Conservation (phyloP, 169 alveolate genomes). For the Cryptosporidium bovis region DNA sequence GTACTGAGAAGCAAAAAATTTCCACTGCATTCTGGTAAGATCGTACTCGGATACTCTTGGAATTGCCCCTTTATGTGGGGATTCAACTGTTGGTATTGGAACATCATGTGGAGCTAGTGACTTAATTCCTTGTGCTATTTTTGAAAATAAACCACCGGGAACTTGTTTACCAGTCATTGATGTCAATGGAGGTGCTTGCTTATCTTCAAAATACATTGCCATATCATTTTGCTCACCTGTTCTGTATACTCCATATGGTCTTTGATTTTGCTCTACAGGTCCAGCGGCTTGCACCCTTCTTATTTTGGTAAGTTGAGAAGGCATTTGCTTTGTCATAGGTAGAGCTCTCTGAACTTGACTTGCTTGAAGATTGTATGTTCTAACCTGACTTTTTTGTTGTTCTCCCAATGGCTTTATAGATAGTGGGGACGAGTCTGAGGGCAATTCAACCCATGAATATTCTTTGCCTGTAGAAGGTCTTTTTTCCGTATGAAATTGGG, state of each 20-base stretch:
- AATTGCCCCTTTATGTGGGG: no score
- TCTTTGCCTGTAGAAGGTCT: not conserved
- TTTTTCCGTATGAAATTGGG: not conserved
- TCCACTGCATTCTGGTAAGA: constrained; percentile 61
- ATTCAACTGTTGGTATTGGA: no score
- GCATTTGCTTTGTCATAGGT: not conserved
- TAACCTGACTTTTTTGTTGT: no score
- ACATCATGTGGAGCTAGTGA: no score
- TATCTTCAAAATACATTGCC: no score
- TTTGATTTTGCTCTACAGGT: not conserved
- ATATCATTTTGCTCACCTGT: not conserved
- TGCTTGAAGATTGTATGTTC: no score
- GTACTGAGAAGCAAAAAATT: constrained; percentile 2
- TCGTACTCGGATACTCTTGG: constrained; percentile 10
- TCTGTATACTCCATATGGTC: not conserved
- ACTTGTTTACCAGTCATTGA: no score
- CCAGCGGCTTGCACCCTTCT: not conserved
- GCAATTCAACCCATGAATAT: no score
- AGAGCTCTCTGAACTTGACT: no score
- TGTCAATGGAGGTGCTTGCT: no score
- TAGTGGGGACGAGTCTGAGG: not conserved
- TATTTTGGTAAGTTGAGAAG: not conserved
- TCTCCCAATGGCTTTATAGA: not conserved
- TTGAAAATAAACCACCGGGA: no score
- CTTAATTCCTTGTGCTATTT: no score